Evolutionary conservation across 352 stramenopile genomes (phyloP), one percentile per base, ranked within the genome.

Genomic region (Blastocystis sp.): DNA sequence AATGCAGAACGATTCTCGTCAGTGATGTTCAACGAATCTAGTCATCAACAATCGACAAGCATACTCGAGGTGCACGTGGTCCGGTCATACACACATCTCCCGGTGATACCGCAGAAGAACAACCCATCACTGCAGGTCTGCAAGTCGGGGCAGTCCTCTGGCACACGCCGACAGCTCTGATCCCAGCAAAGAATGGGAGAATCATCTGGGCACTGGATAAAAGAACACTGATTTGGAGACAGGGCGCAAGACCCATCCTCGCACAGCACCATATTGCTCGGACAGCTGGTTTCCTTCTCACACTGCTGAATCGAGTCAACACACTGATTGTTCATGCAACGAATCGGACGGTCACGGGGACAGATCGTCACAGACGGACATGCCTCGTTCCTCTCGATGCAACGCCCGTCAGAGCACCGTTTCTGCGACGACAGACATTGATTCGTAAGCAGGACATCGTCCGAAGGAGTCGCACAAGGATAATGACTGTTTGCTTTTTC

Each of bases 271-370:
- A 34, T 39, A n/a, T 45, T 29, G 3, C 20, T n/a, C 26, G 54
- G 26, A 64, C 73, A 84, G 11, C 20, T n/a, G 18, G 54, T 64
- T 18, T 18, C 53, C 3, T 29, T 15, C 23, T 84, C 73, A 43
- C 73, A 84, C 53, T 84, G 47, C 8, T n/a, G n/a, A 6, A 23
- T 13, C 4, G 50, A 43, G 47, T 54, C 18, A 4, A 84, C 73
- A n/a, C 73, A 84, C 26, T 66, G 47, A 26, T 61, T 61, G 56
- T 84, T 84, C 73, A 84, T 84, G 56, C 73, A 84, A 3, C 73
- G 73, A 29, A 84, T 45, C 9, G 43, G 73, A 4, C n/a, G 73
- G 39, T 84, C 73, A 23, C 73, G 73, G 9, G 73, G 47, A 45
- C 73, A 84, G 13, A 66, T 45, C 3, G 47, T 66, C 15, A 84